phyloP scores from a whole-genome alignment of 208 protist genomes.

The Crithidia brevicula region DNA sequence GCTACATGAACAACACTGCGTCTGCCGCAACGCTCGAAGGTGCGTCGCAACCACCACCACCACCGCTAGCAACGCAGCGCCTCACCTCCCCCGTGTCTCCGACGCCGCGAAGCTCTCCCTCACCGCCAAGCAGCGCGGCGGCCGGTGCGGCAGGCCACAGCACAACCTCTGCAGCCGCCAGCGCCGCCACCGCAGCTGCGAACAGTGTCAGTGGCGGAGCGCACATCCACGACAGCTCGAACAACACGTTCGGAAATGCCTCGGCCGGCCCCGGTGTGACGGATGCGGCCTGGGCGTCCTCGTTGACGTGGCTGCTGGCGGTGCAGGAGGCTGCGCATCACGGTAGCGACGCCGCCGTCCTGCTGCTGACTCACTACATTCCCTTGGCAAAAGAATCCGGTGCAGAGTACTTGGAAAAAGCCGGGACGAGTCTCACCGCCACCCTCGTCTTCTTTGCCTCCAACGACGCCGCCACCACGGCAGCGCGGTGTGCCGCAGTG shows the following conservation, averaged over 20 bases:
- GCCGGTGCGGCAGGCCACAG: not conserved
- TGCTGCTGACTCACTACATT: conserved; percentile 52
- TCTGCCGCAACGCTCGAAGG: not conserved
- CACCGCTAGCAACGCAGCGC: not conserved
- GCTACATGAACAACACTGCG: not conserved
- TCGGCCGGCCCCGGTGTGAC: not conserved
- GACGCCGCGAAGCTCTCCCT: not conserved
- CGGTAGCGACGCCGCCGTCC: conserved; percentile 51
- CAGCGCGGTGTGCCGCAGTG: conserved; percentile 36
- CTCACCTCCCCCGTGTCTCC: not conserved
- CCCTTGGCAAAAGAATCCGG: conserved; percentile 1
- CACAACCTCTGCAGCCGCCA: not conserved
- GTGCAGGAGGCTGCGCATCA: conserved; percentile 54
- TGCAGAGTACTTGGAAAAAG: conserved; percentile 42
- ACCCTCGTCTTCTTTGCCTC: conserved; percentile 61
- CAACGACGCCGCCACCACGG: conserved; percentile 15
- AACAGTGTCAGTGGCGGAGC: not conserved
- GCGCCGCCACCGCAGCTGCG: too few relatives aligned
- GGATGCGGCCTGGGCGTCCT: conserved; percentile 15
- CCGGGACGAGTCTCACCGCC: conserved; percentile 54
- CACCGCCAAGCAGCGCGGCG: not conserved
- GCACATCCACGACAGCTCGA: not conserved
- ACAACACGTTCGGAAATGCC: not conserved
- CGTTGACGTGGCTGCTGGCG: conserved; percentile 30
- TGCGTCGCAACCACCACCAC: not conserved